Evolutionary conservation across 1,139 yeast genomes (phyloP).

Genomic region (Pichia sp.): DNA sequence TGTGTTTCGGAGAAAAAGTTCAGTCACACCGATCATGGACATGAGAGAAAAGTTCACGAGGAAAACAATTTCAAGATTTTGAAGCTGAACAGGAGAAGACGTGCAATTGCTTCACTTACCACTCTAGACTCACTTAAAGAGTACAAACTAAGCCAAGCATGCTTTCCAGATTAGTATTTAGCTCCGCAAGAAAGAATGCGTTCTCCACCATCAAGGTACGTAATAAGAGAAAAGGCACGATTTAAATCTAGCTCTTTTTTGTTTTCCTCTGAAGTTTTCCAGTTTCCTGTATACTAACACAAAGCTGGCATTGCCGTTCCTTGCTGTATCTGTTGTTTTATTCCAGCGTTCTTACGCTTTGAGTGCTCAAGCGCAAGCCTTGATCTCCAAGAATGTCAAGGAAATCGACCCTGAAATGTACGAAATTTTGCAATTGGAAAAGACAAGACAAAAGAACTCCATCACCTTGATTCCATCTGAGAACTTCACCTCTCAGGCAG

Average conservation of each 20-base stretch:
- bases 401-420: conserved; percentile 86
- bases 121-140: background rate
- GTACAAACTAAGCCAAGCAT: background rate
- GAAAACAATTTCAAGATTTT: background rate
- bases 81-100: background rate
- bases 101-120: background rate
- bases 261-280: too few species aligned
- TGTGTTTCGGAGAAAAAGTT: background rate
- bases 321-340: background rate
- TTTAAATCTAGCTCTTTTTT: too few species aligned
- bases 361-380: conserved; percentile 43
- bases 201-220: conserved; percentile 4
- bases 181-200: background rate
- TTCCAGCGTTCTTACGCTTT: conserved; percentile 41
- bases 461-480: conserved; percentile 94
- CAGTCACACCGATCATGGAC: background rate
- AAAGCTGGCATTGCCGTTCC: too few species aligned
- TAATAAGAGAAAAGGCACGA: background rate
- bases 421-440: conserved; percentile 66
- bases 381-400: conserved; percentile 59
- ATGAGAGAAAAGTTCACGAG: background rate
- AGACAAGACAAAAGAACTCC: conserved; percentile 85
- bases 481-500: conserved; percentile 94
- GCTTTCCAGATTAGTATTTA: conserved; percentile 3
- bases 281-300: too few species aligned